phyloP scores from a whole-genome alignment of 345 rosid genomes.

The Gossypium turneri region DNA sequence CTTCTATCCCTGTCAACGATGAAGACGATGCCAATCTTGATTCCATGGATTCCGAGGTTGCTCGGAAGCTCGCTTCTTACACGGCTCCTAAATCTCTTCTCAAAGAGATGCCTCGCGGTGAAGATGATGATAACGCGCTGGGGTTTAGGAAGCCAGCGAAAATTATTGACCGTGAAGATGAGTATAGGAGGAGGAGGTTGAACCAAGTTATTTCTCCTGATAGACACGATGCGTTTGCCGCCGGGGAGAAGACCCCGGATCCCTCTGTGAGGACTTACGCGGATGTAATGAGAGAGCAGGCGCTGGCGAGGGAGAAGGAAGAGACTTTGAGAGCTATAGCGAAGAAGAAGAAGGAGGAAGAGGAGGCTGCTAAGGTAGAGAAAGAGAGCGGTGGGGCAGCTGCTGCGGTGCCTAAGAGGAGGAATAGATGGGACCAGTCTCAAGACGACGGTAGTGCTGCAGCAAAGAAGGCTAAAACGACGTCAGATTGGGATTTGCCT shows the following conservation, averaged over 20 bases:
- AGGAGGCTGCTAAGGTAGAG: constrained; percentile 53
- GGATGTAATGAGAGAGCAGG: constrained; percentile 86
- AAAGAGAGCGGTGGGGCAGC: constrained; percentile 37
- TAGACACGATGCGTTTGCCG: constrained; percentile 82
- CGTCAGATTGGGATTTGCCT: constrained; percentile 94
- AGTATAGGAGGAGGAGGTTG: constrained; percentile 78
- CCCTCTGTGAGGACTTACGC: constrained; percentile 65
- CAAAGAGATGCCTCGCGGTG: constrained; percentile 73
- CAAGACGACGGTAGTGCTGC: constrained; percentile 58
- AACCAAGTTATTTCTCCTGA: constrained; percentile 86
- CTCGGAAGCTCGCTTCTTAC: constrained; percentile 72
- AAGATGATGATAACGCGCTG: constrained; percentile 30
- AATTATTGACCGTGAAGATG: constrained; percentile 93
- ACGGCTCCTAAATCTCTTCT: constrained; percentile 85
- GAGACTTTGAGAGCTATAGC: constrained; percentile 52
- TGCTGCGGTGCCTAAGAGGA: constrained; percentile 54
- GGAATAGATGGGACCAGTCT: constrained; percentile 89
- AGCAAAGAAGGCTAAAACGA: constrained; percentile 57
- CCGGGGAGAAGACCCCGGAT: constrained; percentile 94
- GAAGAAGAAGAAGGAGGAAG: constrained; percentile 76
- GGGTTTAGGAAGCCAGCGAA: constrained; percentile 64
- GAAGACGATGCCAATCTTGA: constrained; percentile 75
- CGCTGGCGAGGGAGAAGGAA: constrained; percentile 54
- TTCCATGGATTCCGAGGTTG: constrained; percentile 58
- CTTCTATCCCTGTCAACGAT: constrained; percentile 77